Base-by-base conservation (phyloP, 495 filamentous ascomycete genomes). In the Penicillium chermesinum region DNA sequence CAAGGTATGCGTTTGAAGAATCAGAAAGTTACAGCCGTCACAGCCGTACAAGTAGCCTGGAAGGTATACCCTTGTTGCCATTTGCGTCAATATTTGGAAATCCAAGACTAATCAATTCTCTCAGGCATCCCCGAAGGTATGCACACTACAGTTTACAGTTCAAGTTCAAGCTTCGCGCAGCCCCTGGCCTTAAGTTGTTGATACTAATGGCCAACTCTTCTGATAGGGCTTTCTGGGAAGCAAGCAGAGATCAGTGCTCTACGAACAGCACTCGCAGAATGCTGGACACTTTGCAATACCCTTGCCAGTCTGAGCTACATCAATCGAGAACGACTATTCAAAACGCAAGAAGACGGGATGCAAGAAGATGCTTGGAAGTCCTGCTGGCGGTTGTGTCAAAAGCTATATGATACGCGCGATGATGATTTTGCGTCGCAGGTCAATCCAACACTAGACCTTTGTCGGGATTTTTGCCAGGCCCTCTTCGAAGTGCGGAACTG, bases 201-300 rank as follows among this genome's bases (percentile, higher is more conserved):
- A n/a, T n/a, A n/a, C n/a, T n/a, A n/a, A n/a, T n/a, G n/a, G n/a
- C n/a, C n/a, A n/a, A n/a, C n/a, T n/a, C n/a, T n/a, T n/a, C n/a
- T n/a, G 48, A 60, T 48, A 25, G 65, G 63, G 20, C 54, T 78
- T 38, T 64, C 65, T 41, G 69, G 75, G 41, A 68, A 73, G 44
- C 79, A 81, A 33, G 73, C 81, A 38, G 88, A 94, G 62, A 75
- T 91, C 41, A 77, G 68, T 30, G 84, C 84, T 13, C 72, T 95
- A n/a, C 83, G 77, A 50, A 77, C 81, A 17, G 90, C 89, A 0
- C 74, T 96, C 9, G 81, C 83, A 51, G 90, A 95, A 71, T 96
- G 90, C 65, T 96, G 90, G 90, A 94, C 88, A 1, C 67, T 96
- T 30, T 96, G 90, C 67, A 96, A 95, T 64, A 94, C 90, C 0